Base-by-base conservation (phyloP, 352 stramenopile species). In the Phytophthora palmivora region DNA sequence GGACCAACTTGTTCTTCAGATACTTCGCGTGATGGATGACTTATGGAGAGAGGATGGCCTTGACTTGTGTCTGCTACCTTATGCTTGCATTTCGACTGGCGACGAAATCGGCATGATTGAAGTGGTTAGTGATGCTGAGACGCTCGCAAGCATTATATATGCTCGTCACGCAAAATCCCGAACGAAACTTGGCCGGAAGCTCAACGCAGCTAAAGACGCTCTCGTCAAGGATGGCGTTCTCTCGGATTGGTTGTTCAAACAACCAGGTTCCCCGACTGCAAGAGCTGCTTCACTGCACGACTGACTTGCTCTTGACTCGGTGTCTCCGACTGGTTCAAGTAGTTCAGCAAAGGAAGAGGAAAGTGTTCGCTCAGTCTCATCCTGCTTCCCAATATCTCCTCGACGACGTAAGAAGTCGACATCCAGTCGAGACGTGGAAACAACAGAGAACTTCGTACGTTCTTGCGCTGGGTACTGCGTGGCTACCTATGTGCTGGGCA, bases 381-480 rank as follows among this genome's bases (percentile, higher is more conserved):
- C 73, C 2, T 91, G 78, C 45, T 85, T 91, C 15, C 75, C 82
- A 14, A 62, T 87, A 8, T 90, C 79, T 10, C 74, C 84, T 46
- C 42, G 60, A 19, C 44, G 77, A 2, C 70, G 60, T 10, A 59
- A 61, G 34, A 83, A 84, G 48, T 73, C 58, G 30, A 44, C 41
- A 38, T 55, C 32, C 19, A 63, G 10, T 21, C 48, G 50, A 53
- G 78, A 91, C 24, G 43, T 72, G 6, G 85, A 91, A 19, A 74
- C 82, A 2, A 89, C 80, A n/a, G 64, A 96, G 18, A 97, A 91
- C 50, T 98, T 98, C 61, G 75, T 95, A 6, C 76, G 81, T 1
- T 97, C 87, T 5, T 96, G 85, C 21, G 94, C 94, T 11, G 94
- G 89, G 7, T 98, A 98, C 71, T 97, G 91, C 51, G 94, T 98